Evolutionary conservation across 805 yeast genomes (phyloP).

Genomic region (Dipodascus geniculatus): DNA sequence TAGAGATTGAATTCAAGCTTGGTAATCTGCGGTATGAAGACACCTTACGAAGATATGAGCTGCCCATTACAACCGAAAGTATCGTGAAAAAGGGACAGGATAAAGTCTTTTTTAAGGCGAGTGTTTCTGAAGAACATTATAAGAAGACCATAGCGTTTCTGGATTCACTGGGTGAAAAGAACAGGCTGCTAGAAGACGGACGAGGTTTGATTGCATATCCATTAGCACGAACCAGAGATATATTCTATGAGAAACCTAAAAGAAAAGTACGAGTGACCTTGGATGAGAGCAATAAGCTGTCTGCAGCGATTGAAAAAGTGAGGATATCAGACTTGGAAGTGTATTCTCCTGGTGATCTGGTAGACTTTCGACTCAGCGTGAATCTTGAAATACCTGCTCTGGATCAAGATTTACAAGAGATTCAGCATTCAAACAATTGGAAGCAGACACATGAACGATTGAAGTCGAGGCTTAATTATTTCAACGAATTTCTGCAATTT

Average conservation of each 20-base stretch:
- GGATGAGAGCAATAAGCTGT: constrained; percentile 23
- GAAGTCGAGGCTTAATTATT: background rate
- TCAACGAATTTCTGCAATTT: background rate
- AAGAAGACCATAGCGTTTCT: constrained; percentile 12
- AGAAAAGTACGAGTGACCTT: constrained; percentile 19
- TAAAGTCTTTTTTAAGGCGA: constrained; percentile 20
- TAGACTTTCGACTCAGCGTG: constrained; percentile 66
- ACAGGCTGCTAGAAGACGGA: background rate
- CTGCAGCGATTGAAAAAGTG: constrained; percentile 60
- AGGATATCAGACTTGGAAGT: constrained; percentile 63
- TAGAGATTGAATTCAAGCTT: constrained; percentile 37
- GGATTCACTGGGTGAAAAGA: constrained; percentile 11
- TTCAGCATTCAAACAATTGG: background rate
- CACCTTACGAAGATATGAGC: constrained; percentile 18
- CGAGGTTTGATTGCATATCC: background rate
- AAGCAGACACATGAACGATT: background rate
- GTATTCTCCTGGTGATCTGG: constrained; percentile 63
- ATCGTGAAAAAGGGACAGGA: constrained; percentile 20
- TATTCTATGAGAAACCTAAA: constrained; percentile 4
- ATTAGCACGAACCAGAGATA: constrained; percentile 10
- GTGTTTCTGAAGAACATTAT: constrained; percentile 19
- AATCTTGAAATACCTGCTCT: constrained; percentile 57
- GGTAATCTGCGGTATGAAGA: constrained; percentile 21
- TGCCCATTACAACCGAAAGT: constrained; percentile 25
- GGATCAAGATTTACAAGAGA: background rate